Percentiles rank a stretch among this genome's conserved stretches.
phyloP scores from a whole-genome alignment of 495 filamentous ascomycete species.

The Melanomma pulvis-pyrius region DNA sequence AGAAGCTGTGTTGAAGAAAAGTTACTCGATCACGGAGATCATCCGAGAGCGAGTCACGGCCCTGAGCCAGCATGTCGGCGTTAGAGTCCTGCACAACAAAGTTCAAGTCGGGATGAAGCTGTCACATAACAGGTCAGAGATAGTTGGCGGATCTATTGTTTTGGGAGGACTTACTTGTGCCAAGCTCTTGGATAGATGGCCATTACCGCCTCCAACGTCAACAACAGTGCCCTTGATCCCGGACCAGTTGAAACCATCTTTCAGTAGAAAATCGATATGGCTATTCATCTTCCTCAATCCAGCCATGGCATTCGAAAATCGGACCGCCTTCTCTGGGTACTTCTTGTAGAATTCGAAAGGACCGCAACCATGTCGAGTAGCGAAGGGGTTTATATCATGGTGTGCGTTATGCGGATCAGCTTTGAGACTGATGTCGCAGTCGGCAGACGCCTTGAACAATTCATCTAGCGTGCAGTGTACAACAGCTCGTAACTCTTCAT shows the following conservation, averaged over 20 bases:
- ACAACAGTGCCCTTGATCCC: slow-evolving; percentile 29
- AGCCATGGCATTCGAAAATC: slow-evolving; percentile 39
- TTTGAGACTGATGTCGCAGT: slow-evolving; percentile 13
- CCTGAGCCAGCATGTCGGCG: slow-evolving; percentile 37
- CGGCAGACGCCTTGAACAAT: slow-evolving; percentile 41
- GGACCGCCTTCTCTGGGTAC: slow-evolving; percentile 29
- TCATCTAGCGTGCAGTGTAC: slow-evolving; percentile 39
- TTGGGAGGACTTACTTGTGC: not conserved
- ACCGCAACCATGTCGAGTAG: slow-evolving; percentile 24
- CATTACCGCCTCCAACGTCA: slow-evolving; percentile 34
- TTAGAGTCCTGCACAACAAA: slow-evolving; percentile 41
- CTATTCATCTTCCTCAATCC: slow-evolving; percentile 22
- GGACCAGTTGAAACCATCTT: slow-evolving; percentile 37
- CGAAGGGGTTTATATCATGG: slow-evolving; percentile 43
- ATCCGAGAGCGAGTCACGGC: not conserved
- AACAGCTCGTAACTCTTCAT: slow-evolving; percentile 12
- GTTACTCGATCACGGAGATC: slow-evolving; percentile 33
- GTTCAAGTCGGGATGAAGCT: slow-evolving; percentile 37
- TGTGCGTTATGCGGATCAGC: too few relatives aligned
- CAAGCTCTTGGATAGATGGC: slow-evolving; percentile 15
- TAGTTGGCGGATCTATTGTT: not conserved
- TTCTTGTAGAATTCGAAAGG: slow-evolving; percentile 43
- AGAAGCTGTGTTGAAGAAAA: slow-evolving; percentile 43
- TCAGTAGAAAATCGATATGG: slow-evolving; percentile 20
- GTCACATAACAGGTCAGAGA: too few relatives aligned